Evolutionary conservation across 768 basidiomycete species (phyloP).

Genomic region (Boletus reticuloceps): DNA sequence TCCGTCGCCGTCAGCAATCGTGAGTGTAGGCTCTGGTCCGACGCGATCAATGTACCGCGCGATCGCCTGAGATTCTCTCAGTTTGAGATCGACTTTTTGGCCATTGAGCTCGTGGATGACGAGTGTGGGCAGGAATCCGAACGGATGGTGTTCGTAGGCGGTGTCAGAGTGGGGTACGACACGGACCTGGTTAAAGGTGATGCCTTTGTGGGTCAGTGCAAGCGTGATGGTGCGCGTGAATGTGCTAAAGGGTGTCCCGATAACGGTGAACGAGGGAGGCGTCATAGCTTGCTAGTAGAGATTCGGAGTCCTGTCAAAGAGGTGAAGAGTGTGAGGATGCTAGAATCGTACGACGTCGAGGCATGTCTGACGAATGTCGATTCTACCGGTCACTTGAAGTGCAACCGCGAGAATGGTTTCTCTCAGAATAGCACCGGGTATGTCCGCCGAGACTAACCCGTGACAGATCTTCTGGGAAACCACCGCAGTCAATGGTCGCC

Average conservation of each 20-base stretch:
- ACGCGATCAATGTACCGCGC: slow-evolving; percentile 30
- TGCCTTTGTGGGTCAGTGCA: slow-evolving; percentile 25
- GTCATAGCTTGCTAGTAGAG: slow-evolving; percentile 10
- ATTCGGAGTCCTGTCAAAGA: too few relatives aligned
- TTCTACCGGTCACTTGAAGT: too few relatives aligned
- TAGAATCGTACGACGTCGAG: too few relatives aligned
- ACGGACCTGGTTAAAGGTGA: slow-evolving; percentile 26
- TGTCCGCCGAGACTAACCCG: too few relatives aligned
- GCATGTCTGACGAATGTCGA: too few relatives aligned
- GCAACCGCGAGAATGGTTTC: too few relatives aligned
- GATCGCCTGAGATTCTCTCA: slow-evolving; percentile 31
- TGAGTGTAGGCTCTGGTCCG: slow-evolving; percentile 26
- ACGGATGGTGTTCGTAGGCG: slow-evolving; percentile 29
- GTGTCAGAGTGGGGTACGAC: slow-evolving; percentile 28
- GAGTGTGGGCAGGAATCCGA: slow-evolving; percentile 32
- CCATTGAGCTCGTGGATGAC: slow-evolving; percentile 28
- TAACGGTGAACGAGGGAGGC: slow-evolving; percentile 23
- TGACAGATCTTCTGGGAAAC: too few relatives aligned
- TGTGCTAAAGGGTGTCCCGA: slow-evolving; percentile 34
- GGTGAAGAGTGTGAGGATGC: too few relatives aligned
- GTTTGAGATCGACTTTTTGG: slow-evolving; percentile 19
- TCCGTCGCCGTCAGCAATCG: slow-evolving; percentile 19
- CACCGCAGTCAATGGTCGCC: too few relatives aligned
- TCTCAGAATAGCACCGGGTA: too few relatives aligned
- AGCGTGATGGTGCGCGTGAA: slow-evolving; percentile 33